phyloP scores from a whole-genome alignment of 2,329 filamentous ascomycete genomes.

The Davidsoniella neocaledoniae region DNA sequence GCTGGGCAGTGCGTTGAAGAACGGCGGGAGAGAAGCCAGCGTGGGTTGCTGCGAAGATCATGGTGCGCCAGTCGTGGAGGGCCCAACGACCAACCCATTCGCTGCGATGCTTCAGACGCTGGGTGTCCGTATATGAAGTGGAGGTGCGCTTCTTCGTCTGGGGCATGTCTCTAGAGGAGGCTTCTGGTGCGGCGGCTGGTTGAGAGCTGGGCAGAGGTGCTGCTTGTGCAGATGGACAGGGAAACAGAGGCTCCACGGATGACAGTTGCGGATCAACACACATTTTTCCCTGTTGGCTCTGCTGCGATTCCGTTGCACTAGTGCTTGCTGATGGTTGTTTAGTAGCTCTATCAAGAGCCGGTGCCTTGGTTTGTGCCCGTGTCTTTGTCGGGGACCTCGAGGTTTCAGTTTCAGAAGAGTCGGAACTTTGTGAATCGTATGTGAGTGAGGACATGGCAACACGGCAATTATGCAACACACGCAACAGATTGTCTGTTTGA shows the following conservation, averaged over 20 bases:
- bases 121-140: background rate
- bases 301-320: background rate
- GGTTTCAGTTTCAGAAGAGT: background rate
- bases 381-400: background rate
- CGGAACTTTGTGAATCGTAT: conserved; percentile 11
- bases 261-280: background rate
- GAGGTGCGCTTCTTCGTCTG: background rate
- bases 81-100: conserved; percentile 21
- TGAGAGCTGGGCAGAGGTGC: background rate
- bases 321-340: background rate
- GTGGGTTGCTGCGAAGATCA: conserved; percentile 62
- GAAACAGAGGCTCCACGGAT: background rate
- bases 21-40: conserved; percentile 50
- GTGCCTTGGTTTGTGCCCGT: background rate
- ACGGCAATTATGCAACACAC: conserved; percentile 51
- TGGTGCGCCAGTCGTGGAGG: conserved; percentile 67
- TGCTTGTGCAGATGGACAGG: background rate
- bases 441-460: conserved; percentile 18
- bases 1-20: conserved; percentile 50
- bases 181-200: background rate
- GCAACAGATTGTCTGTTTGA: conserved; percentile 52
- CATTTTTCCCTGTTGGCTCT: background rate
- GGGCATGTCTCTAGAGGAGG: background rate
- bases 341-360: background rate
- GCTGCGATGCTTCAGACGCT: conserved; percentile 12